Percentiles rank a stretch among this genome's conserved stretches.
phyloP scores from a whole-genome alignment of 306 rosid genomes.

The Cajanus cajan region DNA sequence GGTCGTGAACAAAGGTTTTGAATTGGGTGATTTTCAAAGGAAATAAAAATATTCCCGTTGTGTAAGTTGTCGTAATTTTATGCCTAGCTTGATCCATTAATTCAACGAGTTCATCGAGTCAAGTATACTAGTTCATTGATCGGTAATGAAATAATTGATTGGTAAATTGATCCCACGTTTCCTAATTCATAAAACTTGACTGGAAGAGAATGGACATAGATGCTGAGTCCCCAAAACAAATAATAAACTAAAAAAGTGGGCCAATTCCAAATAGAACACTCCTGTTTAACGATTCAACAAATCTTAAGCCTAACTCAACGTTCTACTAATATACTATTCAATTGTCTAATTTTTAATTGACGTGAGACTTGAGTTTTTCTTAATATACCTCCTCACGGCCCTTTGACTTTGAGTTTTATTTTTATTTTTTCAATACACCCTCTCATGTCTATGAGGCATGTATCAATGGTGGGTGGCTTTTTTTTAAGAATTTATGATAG shows the following conservation, averaged over 20 bases:
- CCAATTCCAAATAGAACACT: neutral
- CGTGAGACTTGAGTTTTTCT: no score
- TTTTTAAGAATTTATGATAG: no score
- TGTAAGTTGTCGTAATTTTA: neutral
- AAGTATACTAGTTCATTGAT: neutral
- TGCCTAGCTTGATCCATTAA: neutral
- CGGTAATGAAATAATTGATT: neutral
- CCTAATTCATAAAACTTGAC: neutral
- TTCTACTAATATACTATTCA: no score
- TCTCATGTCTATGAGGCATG: no score
- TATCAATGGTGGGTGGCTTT: no score
- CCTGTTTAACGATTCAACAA: neutral
- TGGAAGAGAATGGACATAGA: neutral
- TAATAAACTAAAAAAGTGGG: neutral
- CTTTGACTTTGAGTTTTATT: no score
- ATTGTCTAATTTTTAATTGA: no score
- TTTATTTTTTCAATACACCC: no score
- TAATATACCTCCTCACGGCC: no score
- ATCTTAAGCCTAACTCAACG: no score
- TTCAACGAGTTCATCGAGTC: neutral
- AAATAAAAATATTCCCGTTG: neutral
- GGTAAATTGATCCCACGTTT: neutral
- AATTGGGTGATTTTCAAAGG: neutral
- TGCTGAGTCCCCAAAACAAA: neutral
- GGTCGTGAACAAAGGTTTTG: neutral